Conservation (phyloP, 192 early-diverging fungal genomes). For the Lunasporangiospora selenospora region DNA sequence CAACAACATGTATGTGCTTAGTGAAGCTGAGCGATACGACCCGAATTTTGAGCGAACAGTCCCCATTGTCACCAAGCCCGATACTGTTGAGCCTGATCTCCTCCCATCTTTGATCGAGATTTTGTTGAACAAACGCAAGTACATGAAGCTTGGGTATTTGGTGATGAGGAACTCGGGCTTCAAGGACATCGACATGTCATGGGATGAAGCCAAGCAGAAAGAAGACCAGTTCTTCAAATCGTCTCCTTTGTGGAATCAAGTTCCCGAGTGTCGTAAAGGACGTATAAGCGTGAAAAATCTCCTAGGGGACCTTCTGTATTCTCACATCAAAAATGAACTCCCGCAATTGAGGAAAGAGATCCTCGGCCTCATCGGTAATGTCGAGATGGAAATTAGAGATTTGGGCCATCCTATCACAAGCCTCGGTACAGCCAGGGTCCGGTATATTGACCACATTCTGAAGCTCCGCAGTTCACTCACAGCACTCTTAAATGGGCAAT, state of each 20-base stretch:
- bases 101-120: slow-evolving; percentile 26
- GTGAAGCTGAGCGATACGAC: slow-evolving; percentile 40
- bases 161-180: slow-evolving; percentile 42
- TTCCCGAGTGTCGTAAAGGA: slow-evolving; percentile 19
- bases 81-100: slow-evolving; percentile 30
- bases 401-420: slow-evolving; percentile 14
- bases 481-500: slow-evolving; percentile 24
- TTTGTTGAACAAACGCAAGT: slow-evolving; percentile 35
- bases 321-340: slow-evolving; percentile 39
- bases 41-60: slow-evolving; percentile 30
- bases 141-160: slow-evolving; percentile 36
- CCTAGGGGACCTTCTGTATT: slow-evolving; percentile 18
- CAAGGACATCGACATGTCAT: slow-evolving; percentile 33
- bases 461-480: slow-evolving; percentile 18
- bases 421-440: slow-evolving; percentile 6
- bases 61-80: slow-evolving; percentile 42
- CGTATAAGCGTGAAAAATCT: slow-evolving; percentile 19
- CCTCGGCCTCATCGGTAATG: slow-evolving; percentile 1
- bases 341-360: slow-evolving; percentile 28
- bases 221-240: slow-evolving; percentile 35
- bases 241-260: slow-evolving; percentile 19
- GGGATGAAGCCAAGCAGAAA: slow-evolving; percentile 18
- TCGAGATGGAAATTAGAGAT: slow-evolving; percentile 25
- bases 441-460: slow-evolving; percentile 20
- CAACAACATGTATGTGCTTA: slow-evolving; percentile 43